Base-by-base conservation (phyloP, 1,139 yeast species). In the Hemisphaericaspora xylofermentans region DNA sequence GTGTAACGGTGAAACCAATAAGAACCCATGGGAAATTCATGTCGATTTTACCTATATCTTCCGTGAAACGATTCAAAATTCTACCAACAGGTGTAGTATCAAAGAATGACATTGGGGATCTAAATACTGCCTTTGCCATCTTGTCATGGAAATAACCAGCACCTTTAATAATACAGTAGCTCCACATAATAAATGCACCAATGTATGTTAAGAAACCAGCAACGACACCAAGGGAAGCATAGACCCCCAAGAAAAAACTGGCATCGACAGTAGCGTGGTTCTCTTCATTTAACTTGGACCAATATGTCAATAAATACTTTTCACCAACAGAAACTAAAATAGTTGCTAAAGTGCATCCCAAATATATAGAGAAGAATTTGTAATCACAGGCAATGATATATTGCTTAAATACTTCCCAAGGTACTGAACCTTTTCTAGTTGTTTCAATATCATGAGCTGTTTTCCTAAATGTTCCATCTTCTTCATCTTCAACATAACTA, bases 81-180 rank as follows among this genome's bases (percentile, higher is more conserved):
- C 73, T 50, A 1, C 72, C 74, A 22, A 63, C 54, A n/a, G 75
- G 75, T 0, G 74, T 68, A 12, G 74, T 68, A 44, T 69, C 75
- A 45, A 68, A 69, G 46, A 68, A 68, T 2, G 70, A 61, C 75
- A 69, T 69, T 30, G 75, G 75, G 2, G 73, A 60, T 43, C 70
- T 57, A 43, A 68, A 57, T 1, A 69, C 64, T n/a, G 63, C 50
- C 33, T 50, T 45, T 3, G 71, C 70, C 71, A 68, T 64, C 21
- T 56, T 59, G 41, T 66, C 68, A 46, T 69, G 75, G 52, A 68
- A 65, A 42, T 53, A 53, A 28, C 43, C 58, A n/a, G 72, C 59
- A 7, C 68, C 71, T 37, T 53, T 56, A 24, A 67, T 54, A 17
- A 61, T 59, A 43, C 68, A 60, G 40, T 48, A 62, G 2, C 61